A percentile compares a stretch with the other conserved stretches of the same genome.
Evolutionary conservation across 139 green algal genomes (phyloP).

Genomic region (Tetratostichococcus sp.): DNA sequence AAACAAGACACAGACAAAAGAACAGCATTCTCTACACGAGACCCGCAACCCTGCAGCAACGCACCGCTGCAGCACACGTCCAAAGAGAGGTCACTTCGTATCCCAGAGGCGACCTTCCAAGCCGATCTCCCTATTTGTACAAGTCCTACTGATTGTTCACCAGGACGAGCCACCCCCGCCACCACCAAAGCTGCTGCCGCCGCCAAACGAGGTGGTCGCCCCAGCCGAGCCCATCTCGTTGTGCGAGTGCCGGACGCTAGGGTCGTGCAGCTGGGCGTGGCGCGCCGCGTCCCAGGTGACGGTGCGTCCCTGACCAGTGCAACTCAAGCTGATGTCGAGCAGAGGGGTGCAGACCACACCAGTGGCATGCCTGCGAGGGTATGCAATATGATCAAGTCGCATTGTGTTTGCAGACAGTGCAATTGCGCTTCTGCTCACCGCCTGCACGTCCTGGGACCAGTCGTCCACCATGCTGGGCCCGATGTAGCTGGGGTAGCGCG

Average conservation of each 20-base stretch:
- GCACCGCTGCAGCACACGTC: no score
- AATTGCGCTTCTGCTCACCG: background rate
- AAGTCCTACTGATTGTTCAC: background rate
- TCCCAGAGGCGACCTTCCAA: no score
- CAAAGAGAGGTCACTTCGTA: no score
- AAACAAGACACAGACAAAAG: no score
- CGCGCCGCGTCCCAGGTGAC: background rate
- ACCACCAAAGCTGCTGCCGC: constrained; percentile 1
- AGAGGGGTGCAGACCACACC: no score
- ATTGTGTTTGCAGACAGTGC: background rate
- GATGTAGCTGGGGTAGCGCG: background rate
- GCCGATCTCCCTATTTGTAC: no score
- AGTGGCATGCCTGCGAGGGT: no score
- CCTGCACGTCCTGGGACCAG: background rate
- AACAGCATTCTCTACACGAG: no score
- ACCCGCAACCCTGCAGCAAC: no score
- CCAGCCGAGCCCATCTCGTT: background rate
- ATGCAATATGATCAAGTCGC: background rate
- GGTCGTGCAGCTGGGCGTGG: background rate
- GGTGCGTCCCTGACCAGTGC: background rate
- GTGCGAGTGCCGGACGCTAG: background rate
- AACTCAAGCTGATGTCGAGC: no score
- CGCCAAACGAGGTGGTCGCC: background rate
- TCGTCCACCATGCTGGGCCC: background rate
- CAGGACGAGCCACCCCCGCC: background rate